Evolutionary conservation across 106 monocot species (phyloP).

Genomic region (Gastrodia elata): DNA sequence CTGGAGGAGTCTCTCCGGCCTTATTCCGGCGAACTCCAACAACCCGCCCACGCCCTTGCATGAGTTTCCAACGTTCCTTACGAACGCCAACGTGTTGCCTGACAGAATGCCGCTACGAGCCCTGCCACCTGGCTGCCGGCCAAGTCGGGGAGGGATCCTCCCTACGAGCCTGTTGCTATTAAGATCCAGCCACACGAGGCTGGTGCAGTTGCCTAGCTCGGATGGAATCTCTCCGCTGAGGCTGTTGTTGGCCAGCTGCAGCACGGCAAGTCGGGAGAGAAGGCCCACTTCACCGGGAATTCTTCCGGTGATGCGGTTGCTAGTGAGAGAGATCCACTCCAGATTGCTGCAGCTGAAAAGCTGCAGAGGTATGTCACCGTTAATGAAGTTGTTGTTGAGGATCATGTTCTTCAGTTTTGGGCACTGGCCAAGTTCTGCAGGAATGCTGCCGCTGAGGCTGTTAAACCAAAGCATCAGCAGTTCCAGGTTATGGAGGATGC

Average conservation of each 20-base stretch:
- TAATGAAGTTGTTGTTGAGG: constrained; percentile 68
- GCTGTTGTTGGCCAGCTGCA: constrained; percentile 76
- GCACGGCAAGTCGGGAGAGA: constrained; percentile 51
- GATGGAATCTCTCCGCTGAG: constrained; percentile 50
- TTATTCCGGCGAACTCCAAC: constrained; percentile 75
- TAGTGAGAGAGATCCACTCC: constrained; percentile 72
- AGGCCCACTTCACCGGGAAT: constrained; percentile 44
- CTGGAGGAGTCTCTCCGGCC: constrained; percentile 73
- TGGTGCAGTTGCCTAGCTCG: constrained; percentile 68
- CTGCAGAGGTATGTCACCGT: constrained; percentile 43
- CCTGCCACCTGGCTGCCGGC: constrained; percentile 48
- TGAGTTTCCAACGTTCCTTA: constrained; percentile 73
- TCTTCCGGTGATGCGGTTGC: constrained; percentile 44
- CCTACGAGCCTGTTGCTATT: constrained; percentile 65
- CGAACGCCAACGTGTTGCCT: constrained; percentile 76
- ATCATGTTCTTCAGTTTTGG: constrained; percentile 58
- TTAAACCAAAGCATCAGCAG: constrained; percentile 76
- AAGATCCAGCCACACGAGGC: constrained; percentile 79
- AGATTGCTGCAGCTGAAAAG: constrained; percentile 59
- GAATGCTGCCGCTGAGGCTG: constrained; percentile 43
- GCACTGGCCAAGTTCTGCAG: constrained; percentile 56
- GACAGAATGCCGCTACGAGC: constrained; percentile 54
- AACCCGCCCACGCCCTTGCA: constrained; percentile 86
- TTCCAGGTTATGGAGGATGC: constrained; percentile 43
- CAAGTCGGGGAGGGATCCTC: constrained; percentile 48